Base-by-base conservation (phyloP, 805 yeast species). In the Ogataea neopini region DNA sequence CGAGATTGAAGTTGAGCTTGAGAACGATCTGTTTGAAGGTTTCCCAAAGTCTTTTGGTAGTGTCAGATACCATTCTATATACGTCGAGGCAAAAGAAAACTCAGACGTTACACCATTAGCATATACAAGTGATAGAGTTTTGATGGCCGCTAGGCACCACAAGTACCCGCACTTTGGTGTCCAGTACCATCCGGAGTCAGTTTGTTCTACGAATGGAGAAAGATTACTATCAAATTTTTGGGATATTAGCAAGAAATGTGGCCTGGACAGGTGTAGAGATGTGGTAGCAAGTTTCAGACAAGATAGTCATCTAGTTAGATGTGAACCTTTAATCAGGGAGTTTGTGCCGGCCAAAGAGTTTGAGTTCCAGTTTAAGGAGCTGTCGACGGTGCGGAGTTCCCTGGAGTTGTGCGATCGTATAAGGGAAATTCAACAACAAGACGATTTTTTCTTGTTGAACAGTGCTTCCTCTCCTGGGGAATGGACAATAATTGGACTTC, bases 111-210 rank as follows among this genome's bases (percentile, higher is more conserved):
- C 71, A 2, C 86, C 91, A 0, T 67, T 88, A 45, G 95, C 94
- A 0, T 68, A 69, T 51, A 79, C 91, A 5, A 23, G 37, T n/a
- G 37, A 34, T 17, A 32, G 60, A 33, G 68, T 86, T 4, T 62
- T 88, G 25, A 94, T 94, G 99, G 96, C 96, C 0, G 94, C 77
- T 0, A 76, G 70, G 59, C 91, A 88, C 59, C 54, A 41, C 0
- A 15, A 30, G 0, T 66, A 69, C 17, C 97, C 97, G 0, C 86
- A 86, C 70, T 92, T 74, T 63, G 99, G 96, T 0, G 97, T 94
- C 2, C 99, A 94, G 60, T 95, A 91, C 60, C 99, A 94, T 60
- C 99, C 99, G 0, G 99, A 94, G 61, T 89, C 97, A 1, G 81
- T 92, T 33, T 88, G 96, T 57, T 89, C 97, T 0, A 70, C 74